Evolutionary conservation across 1,284 basidiomycete species (phyloP).

Genomic region (Moniliella sp.): DNA sequence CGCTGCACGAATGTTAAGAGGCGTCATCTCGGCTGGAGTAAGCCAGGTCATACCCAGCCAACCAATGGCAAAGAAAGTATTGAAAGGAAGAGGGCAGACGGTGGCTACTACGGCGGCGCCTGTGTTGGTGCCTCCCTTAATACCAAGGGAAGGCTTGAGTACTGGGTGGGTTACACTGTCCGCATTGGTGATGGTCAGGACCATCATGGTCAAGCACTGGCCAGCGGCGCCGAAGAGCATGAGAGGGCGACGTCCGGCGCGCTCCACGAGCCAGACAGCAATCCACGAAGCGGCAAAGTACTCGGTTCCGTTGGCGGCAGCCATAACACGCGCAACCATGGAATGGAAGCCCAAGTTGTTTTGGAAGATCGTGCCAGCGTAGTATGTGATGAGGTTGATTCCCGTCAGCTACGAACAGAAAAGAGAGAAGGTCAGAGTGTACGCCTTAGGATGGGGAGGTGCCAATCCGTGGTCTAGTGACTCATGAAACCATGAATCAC

Average conservation of each 20-base stretch:
- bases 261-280: slow-evolving; percentile 32
- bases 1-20: slow-evolving; percentile 19
- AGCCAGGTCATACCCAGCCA: slow-evolving; percentile 33
- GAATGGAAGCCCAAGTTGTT: slow-evolving; percentile 16
- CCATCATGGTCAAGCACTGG: background rate
- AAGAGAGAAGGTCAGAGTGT: background rate
- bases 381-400: slow-evolving; percentile 15
- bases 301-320: slow-evolving; percentile 28
- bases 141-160: background rate
- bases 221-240: background rate
- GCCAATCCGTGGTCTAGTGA: background rate
- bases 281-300: slow-evolving; percentile 28
- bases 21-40: slow-evolving; percentile 31
- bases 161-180: background rate
- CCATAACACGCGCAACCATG: slow-evolving; percentile 20
- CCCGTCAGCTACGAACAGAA: background rate
- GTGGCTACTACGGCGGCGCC: slow-evolving; percentile 13
- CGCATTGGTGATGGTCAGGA: background rate
- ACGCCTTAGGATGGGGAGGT: background rate
- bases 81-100: slow-evolving; percentile 27
- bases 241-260: slow-evolving; percentile 36
- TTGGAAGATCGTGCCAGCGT: slow-evolving; percentile 27
- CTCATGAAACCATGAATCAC: background rate
- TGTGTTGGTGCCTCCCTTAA: slow-evolving; percentile 1
- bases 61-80: slow-evolving; percentile 27